These are phyloP conservation scores for Populus ilicifolia DNA, from an alignment of 345 rosid species.

Conservation along the genomic window DNA sequence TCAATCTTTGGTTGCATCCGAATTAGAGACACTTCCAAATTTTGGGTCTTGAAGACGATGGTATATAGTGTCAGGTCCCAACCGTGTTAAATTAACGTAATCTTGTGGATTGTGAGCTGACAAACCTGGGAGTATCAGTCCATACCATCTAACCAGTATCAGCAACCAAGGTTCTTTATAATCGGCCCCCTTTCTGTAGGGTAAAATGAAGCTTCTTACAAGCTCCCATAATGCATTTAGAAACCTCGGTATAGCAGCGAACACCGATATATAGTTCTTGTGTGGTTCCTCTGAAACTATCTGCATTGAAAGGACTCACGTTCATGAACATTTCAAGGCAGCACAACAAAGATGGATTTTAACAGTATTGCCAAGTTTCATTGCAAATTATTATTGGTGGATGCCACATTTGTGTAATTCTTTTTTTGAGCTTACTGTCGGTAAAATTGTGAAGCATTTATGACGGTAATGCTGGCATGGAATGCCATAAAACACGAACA, in stretches of 20 bases:
- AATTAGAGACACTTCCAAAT: not conserved
- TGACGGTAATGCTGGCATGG: no score
- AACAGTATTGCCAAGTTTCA: no score
- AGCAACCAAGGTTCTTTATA: constrained; percentile 8
- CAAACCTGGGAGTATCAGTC: constrained; percentile 12
- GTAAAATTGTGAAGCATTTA: no score
- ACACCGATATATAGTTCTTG: constrained; percentile 6
- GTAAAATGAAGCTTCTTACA: constrained; percentile 8
- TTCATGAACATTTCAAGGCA: not conserved
- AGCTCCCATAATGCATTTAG: constrained; percentile 12
- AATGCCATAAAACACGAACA: no score
- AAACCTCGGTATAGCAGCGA: not conserved
- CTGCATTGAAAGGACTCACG: not conserved
- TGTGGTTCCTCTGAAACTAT: constrained; percentile 7
- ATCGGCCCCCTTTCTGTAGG: not conserved
- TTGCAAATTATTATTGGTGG: no score
- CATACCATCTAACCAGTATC: constrained; percentile 1
- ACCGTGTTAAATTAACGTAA: constrained; percentile 10
- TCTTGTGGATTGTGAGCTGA: constrained; percentile 10
- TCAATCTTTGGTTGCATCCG: not conserved
- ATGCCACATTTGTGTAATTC: no score
- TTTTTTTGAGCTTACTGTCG: no score
- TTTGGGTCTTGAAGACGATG: not conserved
- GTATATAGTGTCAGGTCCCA: constrained; percentile 6
- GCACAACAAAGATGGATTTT: no score